These are phyloP conservation scores for Chaetomium fimeti DNA, from an alignment of 495 filamentous ascomycete species.

Conservation along the genomic window DNA sequence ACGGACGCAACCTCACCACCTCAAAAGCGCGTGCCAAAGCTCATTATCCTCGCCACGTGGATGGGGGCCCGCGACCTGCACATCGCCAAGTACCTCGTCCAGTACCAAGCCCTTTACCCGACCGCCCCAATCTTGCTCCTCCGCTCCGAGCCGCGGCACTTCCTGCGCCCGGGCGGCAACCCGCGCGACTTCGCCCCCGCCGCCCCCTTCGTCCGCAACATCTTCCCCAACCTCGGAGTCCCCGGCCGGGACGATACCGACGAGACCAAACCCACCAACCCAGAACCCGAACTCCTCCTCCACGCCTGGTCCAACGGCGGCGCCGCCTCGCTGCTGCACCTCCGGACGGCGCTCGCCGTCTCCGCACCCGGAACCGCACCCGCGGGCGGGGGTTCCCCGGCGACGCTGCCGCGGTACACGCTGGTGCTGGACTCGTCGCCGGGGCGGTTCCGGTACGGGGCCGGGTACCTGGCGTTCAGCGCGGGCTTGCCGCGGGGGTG, in stretches of 20 bases:
- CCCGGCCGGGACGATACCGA: neutral
- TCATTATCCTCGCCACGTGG: conserved; percentile 47
- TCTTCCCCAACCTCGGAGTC: conserved; percentile 14
- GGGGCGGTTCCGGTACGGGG: conserved; percentile 34
- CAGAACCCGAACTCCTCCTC: conserved; percentile 38
- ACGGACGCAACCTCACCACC: neutral
- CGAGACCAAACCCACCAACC: neutral
- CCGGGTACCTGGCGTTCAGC: conserved; percentile 32
- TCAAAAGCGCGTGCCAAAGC: conserved; percentile 26
- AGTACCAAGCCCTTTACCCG: conserved; percentile 44
- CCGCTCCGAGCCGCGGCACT: conserved; percentile 37
- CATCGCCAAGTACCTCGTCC: conserved; percentile 47
- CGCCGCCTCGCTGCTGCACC: conserved; percentile 26
- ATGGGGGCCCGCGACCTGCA: conserved; percentile 48
- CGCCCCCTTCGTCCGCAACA: conserved; percentile 24
- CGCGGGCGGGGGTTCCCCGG: conserved; percentile 31
- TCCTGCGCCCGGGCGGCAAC: conserved; percentile 22
- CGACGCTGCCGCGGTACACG: conserved; percentile 33
- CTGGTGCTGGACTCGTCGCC: conserved; percentile 46
- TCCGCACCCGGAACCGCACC: conserved; percentile 18
- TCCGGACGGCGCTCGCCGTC: conserved; percentile 30
- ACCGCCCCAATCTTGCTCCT: conserved; percentile 42
- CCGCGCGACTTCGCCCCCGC: conserved; percentile 24
- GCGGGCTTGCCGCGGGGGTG: conserved; percentile 21
- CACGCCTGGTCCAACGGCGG: conserved; percentile 52